Conservation (phyloP, 805 yeast genomes). For the Wickerhamiella kurtzmanii region DNA sequence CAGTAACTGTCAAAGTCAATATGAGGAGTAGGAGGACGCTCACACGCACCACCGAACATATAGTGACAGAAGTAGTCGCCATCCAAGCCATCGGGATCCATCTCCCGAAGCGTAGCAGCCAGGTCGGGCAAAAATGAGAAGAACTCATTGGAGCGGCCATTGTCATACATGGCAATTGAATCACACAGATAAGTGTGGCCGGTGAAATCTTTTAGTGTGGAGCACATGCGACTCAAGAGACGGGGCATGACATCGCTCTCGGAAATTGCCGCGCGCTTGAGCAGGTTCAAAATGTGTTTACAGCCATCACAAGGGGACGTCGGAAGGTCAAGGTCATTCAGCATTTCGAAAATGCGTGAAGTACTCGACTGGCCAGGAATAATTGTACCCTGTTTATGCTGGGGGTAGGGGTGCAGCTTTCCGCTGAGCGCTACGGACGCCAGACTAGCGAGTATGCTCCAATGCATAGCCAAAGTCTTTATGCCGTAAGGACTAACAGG, state of each 20-base stretch:
- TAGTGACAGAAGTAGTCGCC: slow-evolving; percentile 51
- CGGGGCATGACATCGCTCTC: slow-evolving; percentile 2
- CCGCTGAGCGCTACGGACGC: not conserved
- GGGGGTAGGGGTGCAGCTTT: not conserved
- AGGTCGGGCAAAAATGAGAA: slow-evolving; percentile 29
- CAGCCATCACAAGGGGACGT: slow-evolving; percentile 20
- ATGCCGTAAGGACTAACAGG: too few species aligned
- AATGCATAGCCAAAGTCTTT: too few species aligned
- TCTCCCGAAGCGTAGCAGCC: slow-evolving; percentile 36
- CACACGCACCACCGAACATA: slow-evolving; percentile 36
- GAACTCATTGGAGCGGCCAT: slow-evolving; percentile 5
- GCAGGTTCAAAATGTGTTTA: slow-evolving; percentile 4
- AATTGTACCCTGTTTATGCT: not conserved
- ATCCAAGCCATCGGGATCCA: slow-evolving; percentile 41
- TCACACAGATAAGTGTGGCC: slow-evolving; percentile 6
- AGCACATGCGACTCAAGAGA: slow-evolving; percentile 1
- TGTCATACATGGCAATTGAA: slow-evolving; percentile 9
- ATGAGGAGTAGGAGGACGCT: slow-evolving; percentile 40
- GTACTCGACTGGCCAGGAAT: not conserved
- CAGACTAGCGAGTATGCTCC: not conserved
- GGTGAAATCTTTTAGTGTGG: not conserved
- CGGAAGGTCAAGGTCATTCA: slow-evolving; percentile 2
- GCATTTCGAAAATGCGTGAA: slow-evolving; percentile 6
- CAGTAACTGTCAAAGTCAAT: slow-evolving; percentile 33
- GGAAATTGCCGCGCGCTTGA: slow-evolving; percentile 4